Evolutionary conservation across 129 eudicot genomes (phyloP).

Genomic region (Chrysanthemum lavandulifolium): DNA sequence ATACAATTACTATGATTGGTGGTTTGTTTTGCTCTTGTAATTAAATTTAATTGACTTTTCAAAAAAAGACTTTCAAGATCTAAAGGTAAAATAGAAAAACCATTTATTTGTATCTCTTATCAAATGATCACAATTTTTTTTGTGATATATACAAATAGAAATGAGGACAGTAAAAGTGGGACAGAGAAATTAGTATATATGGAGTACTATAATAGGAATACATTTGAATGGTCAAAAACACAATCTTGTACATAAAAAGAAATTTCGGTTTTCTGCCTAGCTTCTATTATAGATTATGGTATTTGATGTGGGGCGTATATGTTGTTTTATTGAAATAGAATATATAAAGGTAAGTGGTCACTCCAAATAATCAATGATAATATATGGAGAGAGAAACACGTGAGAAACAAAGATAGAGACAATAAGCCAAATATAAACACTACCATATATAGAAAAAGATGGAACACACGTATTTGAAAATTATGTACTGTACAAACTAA

Average conservation of each 20-base stretch:
- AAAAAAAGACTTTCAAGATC: too few species aligned
- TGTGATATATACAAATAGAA: too few species aligned
- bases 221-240: neutral
- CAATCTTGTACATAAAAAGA: neutral
- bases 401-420: slow-evolving; percentile 3
- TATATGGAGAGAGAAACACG: slow-evolving; percentile 2
- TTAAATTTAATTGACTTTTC: too few species aligned
- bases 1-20: too few species aligned
- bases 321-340: neutral
- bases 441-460: neutral
- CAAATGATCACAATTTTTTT: too few species aligned
- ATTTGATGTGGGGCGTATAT: slow-evolving; percentile 8
- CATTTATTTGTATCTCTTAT: too few species aligned
- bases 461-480: neutral
- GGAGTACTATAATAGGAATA: neutral
- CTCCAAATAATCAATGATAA: neutral
- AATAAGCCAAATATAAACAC: neutral
- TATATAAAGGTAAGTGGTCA: neutral
- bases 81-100: too few species aligned
- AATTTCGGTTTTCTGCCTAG: neutral
- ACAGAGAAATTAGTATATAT: too few species aligned
- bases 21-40: too few species aligned
- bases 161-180: too few species aligned
- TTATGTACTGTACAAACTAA: too few species aligned
- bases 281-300: neutral